These are phyloP conservation scores for Neurospora sp. DNA, from an alignment of 2,329 filamentous ascomycete genomes.

Conservation along the genomic window DNA sequence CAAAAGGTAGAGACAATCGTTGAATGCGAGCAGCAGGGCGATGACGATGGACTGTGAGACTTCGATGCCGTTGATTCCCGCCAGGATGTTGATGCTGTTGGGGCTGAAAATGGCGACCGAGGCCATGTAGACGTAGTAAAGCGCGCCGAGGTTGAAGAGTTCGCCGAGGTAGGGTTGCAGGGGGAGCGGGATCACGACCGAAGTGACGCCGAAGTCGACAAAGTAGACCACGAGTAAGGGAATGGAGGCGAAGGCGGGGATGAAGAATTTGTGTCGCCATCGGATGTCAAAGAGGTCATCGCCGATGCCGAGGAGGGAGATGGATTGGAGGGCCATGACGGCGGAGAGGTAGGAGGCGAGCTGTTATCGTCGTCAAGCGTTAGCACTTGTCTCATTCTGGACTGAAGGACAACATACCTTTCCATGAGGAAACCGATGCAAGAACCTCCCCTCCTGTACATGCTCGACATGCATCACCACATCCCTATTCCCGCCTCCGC, in stretches of 20 bases:
- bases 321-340: conserved; percentile 82
- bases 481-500: conserved; percentile 85
- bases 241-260: conserved; percentile 86
- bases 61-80: conserved; percentile 97
- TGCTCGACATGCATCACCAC: conserved; percentile 64
- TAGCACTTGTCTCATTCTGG: not conserved
- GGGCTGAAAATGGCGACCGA: conserved; percentile 94
- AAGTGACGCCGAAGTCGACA: conserved; percentile 95
- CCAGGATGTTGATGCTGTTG: conserved; percentile 99
- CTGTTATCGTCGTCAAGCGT: conserved; percentile 30
- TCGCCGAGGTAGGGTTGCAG: conserved; percentile 77
- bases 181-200: conserved; percentile 81
- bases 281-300: conserved; percentile 97
- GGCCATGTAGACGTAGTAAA: conserved; percentile 97
- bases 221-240: conserved; percentile 96
- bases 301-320: conserved; percentile 82
- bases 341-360: conserved; percentile 92
- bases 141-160: conserved; percentile 67
- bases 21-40: conserved; percentile 70
- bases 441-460: conserved; percentile 70
- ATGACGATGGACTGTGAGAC: conserved; percentile 90
- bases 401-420: conserved; percentile 49
- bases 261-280: conserved; percentile 98
- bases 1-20: conserved; percentile 80
- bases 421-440: conserved; percentile 88